These are phyloP conservation scores for Solanum ossicruentum DNA, from an alignment of 257 asterid genomes.

Conservation along the genomic window DNA sequence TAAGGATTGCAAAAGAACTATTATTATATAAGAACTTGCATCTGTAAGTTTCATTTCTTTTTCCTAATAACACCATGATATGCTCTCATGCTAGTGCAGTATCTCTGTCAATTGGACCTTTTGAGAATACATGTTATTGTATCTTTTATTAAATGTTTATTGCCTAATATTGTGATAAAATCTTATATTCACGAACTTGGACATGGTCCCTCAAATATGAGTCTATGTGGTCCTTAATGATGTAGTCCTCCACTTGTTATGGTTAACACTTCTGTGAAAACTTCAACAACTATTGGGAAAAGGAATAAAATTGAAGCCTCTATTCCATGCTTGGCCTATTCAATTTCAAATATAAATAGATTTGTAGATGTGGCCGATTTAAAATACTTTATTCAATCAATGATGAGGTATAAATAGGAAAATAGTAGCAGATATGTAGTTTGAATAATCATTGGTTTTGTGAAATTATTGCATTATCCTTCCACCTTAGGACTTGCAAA, in stretches of 20 bases:
- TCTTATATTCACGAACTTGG: slow-evolving; percentile 48
- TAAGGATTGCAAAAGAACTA: slow-evolving; percentile 44
- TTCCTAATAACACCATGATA: not conserved
- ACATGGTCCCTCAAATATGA: slow-evolving; percentile 39
- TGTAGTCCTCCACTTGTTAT: too few species aligned
- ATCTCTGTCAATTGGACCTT: not conserved
- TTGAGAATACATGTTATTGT: not conserved
- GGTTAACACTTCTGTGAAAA: too few species aligned
- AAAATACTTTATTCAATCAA: too few species aligned
- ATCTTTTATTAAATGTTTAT: not conserved
- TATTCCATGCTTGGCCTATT: too few species aligned
- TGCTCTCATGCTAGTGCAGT: not conserved
- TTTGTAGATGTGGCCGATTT: too few species aligned
- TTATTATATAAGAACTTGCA: slow-evolving; percentile 62
- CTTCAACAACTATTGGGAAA: too few species aligned
- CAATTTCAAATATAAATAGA: too few species aligned
- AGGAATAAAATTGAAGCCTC: too few species aligned
- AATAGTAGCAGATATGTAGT: too few species aligned
- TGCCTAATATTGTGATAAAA: not conserved
- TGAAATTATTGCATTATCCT: slow-evolving; percentile 35
- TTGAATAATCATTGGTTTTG: slow-evolving; percentile 44
- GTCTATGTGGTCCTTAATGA: slow-evolving; percentile 56
- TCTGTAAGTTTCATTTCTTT: slow-evolving; percentile 28
- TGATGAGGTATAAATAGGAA: too few species aligned
- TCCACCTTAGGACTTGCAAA: slow-evolving; percentile 26